phyloP scores from a whole-genome alignment of 1,284 basidiomycete species.

The Neotropicomus parvogracilis region DNA sequence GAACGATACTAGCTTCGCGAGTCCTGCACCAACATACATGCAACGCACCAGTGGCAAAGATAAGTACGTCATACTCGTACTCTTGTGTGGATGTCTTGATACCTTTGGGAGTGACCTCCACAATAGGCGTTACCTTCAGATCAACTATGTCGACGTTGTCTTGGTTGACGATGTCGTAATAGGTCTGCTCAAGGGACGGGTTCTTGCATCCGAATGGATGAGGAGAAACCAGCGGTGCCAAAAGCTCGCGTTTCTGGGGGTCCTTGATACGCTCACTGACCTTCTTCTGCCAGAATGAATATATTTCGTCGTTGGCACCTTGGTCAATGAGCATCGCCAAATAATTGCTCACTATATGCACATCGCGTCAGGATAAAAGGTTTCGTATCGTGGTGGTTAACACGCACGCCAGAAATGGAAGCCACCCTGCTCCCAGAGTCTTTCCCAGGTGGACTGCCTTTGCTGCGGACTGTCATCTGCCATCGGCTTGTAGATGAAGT shows the following conservation, averaged over 20 bases:
- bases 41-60: conserved; percentile 13
- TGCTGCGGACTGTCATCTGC: conserved; percentile 9
- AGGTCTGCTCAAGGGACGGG: conserved; percentile 9
- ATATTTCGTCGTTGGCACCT: conserved; percentile 3
- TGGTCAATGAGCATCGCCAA: background rate
- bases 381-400: too few species aligned
- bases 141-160: conserved; percentile 19
- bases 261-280: conserved; percentile 13
- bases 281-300: conserved; percentile 18
- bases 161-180: conserved; percentile 16
- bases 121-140: conserved; percentile 9
- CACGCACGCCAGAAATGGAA: conserved; percentile 4
- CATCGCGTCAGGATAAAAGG: background rate
- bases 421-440: conserved; percentile 7
- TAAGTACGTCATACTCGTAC: conserved; percentile 12
- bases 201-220: conserved; percentile 12
- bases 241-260: conserved; percentile 11
- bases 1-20: background rate
- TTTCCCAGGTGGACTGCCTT: conserved; percentile 8
- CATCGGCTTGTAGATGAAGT: conserved; percentile 9
- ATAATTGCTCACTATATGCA: conserved; percentile 5
- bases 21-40: background rate
- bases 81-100: conserved; percentile 8
- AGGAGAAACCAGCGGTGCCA: conserved; percentile 11
- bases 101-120: conserved; percentile 3